Evolutionary conservation across 2,329 filamentous ascomycete genomes (phyloP).

Genomic region (Plenodomus biglobosus): DNA sequence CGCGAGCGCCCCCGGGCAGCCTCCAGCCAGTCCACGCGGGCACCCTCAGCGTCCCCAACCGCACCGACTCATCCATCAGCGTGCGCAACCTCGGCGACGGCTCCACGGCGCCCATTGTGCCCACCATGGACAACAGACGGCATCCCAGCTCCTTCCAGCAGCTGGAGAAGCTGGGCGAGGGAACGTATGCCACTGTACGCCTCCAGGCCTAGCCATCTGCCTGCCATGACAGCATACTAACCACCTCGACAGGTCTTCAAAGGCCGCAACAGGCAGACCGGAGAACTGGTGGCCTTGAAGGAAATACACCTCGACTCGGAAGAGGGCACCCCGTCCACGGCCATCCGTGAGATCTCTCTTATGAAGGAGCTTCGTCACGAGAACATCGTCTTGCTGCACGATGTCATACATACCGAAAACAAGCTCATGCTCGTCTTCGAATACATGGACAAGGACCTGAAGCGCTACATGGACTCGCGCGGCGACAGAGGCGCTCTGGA

Average conservation of each 20-base stretch:
- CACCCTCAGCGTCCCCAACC: constrained; percentile 49
- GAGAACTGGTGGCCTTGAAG: constrained; percentile 93
- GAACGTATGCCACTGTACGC: constrained; percentile 93
- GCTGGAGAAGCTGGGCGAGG: constrained; percentile 96
- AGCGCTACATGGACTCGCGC: constrained; percentile 96
- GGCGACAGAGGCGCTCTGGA: constrained; percentile 89
- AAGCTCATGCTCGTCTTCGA: constrained; percentile 99
- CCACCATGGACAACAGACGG: constrained; percentile 81
- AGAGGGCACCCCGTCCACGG: constrained; percentile 94
- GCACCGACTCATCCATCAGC: constrained; percentile 56
- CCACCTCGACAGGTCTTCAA: constrained; percentile 78
- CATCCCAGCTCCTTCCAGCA: constrained; percentile 98
- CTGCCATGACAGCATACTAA: constrained; percentile 15
- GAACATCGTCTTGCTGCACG: constrained; percentile 95
- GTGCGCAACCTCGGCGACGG: constrained; percentile 51
- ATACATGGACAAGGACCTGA: constrained; percentile 97
- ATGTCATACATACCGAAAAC: constrained; percentile 99
- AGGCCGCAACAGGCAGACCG: constrained; percentile 93
- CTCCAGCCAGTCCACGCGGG: constrained; percentile 53
- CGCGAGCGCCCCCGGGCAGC: constrained; percentile 48
- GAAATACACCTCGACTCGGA: constrained; percentile 99
- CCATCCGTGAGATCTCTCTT: constrained; percentile 95
- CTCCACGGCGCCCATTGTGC: constrained; percentile 34
- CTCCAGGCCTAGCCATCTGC: not conserved
- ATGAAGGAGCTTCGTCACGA: constrained; percentile 99